A percentile compares a stretch with the other conserved stretches of the same genome.
These are phyloP conservation scores for Acarospora socialis DNA, from an alignment of 2,329 filamentous ascomycete genomes.

Conservation along the genomic window DNA sequence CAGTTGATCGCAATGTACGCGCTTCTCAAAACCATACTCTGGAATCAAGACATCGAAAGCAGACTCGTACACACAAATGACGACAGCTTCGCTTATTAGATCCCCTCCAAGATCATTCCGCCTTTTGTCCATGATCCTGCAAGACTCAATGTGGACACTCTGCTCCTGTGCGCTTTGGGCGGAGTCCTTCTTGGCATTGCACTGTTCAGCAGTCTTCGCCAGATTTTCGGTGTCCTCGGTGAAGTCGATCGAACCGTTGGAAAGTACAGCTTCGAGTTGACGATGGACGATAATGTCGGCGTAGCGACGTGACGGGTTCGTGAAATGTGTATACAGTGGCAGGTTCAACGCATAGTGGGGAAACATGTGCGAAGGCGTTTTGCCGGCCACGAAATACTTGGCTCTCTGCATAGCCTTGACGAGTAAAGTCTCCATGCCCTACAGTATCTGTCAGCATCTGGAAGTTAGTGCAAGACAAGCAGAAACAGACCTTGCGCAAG, in stretches of 20 bases:
- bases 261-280: conserved; percentile 77
- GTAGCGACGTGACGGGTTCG: conserved; percentile 85
- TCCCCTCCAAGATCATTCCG: conserved; percentile 77
- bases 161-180: conserved; percentile 96
- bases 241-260: conserved; percentile 69
- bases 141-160: conserved; percentile 96
- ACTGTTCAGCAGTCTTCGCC: conserved; percentile 83
- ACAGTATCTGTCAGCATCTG: conserved; percentile 10
- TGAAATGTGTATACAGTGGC: conserved; percentile 93
- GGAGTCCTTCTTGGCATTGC: conserved; percentile 98
- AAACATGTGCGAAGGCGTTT: conserved; percentile 61
- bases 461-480: conserved; percentile 5
- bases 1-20: conserved; percentile 95
- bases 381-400: conserved; percentile 83
- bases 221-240: conserved; percentile 77
- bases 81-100: conserved; percentile 87
- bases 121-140: conserved; percentile 87
- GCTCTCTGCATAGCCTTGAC: conserved; percentile 93
- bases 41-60: conserved; percentile 97
- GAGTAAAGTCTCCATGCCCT: conserved; percentile 88
- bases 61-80: conserved; percentile 94
- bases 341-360: conserved; percentile 87
- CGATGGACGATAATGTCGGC: conserved; percentile 91
- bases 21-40: conserved; percentile 97
- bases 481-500: conserved; percentile 53